These are phyloP conservation scores for Teratosphaeriaceae sp. DNA, from an alignment of 2,329 filamentous ascomycete genomes.

Conservation along the genomic window DNA sequence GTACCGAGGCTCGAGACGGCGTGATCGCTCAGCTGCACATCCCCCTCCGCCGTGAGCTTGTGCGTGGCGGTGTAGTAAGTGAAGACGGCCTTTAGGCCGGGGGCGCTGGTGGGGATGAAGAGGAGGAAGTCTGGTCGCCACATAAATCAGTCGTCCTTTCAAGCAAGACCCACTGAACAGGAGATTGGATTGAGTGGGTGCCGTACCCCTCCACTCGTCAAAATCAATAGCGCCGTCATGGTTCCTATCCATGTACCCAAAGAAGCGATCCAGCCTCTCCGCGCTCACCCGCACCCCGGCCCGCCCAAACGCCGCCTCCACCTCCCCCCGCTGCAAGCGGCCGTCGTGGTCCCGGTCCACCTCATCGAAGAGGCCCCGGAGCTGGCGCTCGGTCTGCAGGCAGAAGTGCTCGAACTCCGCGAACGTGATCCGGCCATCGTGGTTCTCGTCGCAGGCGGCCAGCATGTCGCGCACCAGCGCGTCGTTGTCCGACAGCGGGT, in stretches of 20 bases:
- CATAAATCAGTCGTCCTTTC: no score
- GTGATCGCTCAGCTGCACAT: slow-evolving; percentile 87
- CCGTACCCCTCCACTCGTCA: slow-evolving; percentile 82
- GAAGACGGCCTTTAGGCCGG: slow-evolving; percentile 72
- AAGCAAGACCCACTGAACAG: no score
- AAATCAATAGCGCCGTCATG: slow-evolving; percentile 82
- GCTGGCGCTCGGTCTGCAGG: slow-evolving; percentile 75
- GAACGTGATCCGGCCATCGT: slow-evolving; percentile 85
- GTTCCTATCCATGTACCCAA: slow-evolving; percentile 82
- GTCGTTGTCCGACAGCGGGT: slow-evolving; percentile 91
- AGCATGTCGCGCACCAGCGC: slow-evolving; percentile 75
- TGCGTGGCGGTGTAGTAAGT: slow-evolving; percentile 89
- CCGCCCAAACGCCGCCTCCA: slow-evolving; percentile 68
- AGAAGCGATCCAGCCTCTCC: slow-evolving; percentile 75
- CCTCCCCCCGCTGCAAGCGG: slow-evolving; percentile 77
- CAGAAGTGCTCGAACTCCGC: slow-evolving; percentile 89
- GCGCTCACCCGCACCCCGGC: slow-evolving; percentile 74
- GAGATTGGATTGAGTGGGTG: no score
- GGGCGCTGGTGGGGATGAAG: slow-evolving; percentile 67
- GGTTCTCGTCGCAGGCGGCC: slow-evolving; percentile 74
- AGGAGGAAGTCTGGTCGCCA: slow-evolving; percentile 92
- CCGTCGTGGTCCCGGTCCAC: slow-evolving; percentile 86
- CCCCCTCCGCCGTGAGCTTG: slow-evolving; percentile 86
- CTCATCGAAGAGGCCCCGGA: slow-evolving; percentile 71
- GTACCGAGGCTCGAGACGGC: slow-evolving; percentile 93